Evolutionary conservation across 305 asterid genomes (phyloP).

Genomic region (Fraxinus greggii): DNA sequence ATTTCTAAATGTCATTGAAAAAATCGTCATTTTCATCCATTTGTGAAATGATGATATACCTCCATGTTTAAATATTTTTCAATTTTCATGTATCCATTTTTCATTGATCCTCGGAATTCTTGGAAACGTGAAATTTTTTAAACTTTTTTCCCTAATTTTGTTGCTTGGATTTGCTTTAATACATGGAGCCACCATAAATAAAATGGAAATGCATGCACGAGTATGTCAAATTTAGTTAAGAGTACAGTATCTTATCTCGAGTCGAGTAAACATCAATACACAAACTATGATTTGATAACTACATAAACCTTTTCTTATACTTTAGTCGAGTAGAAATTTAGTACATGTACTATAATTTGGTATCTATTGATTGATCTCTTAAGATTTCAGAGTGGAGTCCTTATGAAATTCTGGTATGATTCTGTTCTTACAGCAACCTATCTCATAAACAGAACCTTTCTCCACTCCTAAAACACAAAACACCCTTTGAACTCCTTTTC

Average conservation of each 20-base stretch:
- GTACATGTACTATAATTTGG: neutral
- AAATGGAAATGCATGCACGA: constrained; percentile 30
- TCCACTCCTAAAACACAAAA: too few species aligned
- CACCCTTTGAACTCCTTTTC: too few species aligned
- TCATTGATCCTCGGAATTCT: neutral
- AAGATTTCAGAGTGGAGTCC: too few species aligned
- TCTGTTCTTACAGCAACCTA: too few species aligned
- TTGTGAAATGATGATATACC: too few species aligned
- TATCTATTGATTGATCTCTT: too few species aligned
- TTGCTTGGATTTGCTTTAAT: constrained; percentile 27
- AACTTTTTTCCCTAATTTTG: constrained; percentile 22
- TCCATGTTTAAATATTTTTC: too few species aligned
- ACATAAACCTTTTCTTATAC: neutral
- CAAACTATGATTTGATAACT: neutral
- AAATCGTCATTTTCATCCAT: too few species aligned
- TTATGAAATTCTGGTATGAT: too few species aligned
- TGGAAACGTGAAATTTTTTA: constrained; percentile 24
- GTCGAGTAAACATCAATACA: neutral
- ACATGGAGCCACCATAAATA: constrained; percentile 24
- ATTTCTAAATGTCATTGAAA: too few species aligned
- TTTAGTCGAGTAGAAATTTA: neutral
- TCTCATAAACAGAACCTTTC: too few species aligned
- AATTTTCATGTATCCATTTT: too few species aligned
- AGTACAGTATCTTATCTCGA: neutral
- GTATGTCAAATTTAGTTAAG: neutral